Percentiles rank a stretch among this genome's conserved stretches.
phyloP scores from a whole-genome alignment of 306 rosid genomes.

The Acacia melanoxylon region DNA sequence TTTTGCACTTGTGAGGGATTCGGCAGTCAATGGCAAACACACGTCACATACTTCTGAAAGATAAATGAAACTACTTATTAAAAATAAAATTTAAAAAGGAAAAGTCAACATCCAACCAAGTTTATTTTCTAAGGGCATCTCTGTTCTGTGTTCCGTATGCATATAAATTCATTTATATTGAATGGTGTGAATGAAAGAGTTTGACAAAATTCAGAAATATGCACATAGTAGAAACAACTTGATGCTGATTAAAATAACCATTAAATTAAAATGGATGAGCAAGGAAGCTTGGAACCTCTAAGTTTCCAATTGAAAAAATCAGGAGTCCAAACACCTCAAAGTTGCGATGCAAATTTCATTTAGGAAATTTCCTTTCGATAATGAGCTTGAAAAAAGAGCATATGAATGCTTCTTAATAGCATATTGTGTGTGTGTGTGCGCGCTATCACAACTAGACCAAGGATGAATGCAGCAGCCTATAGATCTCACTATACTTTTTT shows the following conservation, averaged over 20 bases:
- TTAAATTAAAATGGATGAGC: neutral
- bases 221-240: neutral
- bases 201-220: neutral
- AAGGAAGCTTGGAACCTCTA: conserved; percentile 7
- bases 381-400: conserved; percentile 10
- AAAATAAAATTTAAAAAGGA: neutral
- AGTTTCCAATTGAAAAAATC: neutral
- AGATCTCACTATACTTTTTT: conserved; percentile 1
- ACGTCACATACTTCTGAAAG: neutral
- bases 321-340: neutral
- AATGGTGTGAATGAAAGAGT: neutral
- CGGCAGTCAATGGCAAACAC: neutral
- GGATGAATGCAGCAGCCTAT: neutral
- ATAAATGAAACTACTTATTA: neutral
- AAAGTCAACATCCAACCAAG: neutral
- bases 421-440: conserved; percentile 4
- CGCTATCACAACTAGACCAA: neutral
- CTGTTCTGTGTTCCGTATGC: conserved; percentile 1
- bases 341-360: neutral
- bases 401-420: neutral
- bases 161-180: neutral
- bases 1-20: neutral
- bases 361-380: neutral
- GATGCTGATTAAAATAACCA: neutral
- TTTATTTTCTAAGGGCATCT: conserved; percentile 8